Evolutionary conservation across 192 early-diverging fungal genomes (phyloP).

Genomic region (Chytriomyces hyalinus): DNA sequence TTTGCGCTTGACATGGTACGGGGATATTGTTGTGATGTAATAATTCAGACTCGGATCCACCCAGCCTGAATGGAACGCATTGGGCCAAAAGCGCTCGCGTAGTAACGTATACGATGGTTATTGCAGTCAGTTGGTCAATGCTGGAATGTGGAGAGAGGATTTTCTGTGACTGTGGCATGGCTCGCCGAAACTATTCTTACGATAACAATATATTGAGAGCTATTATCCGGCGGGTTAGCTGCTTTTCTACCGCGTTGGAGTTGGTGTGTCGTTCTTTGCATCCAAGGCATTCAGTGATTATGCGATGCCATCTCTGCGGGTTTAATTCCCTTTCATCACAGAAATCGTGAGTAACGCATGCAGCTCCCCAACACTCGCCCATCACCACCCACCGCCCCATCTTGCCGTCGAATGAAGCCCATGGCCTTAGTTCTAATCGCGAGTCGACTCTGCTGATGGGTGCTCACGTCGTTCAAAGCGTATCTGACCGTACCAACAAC

Average conservation of each 20-base stretch:
- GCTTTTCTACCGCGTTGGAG: neutral
- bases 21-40: too few relatives aligned
- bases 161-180: neutral
- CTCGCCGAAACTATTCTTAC: neutral
- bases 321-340: neutral
- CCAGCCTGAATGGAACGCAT: too few relatives aligned
- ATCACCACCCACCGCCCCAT: slow-evolving; percentile 2
- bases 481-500: neutral
- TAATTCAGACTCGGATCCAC: too few relatives aligned
- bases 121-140: too few relatives aligned
- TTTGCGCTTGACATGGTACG: neutral
- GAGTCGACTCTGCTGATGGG: neutral
- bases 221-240: neutral
- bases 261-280: neutral
- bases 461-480: neutral
- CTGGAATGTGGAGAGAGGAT: too few relatives aligned
- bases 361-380: neutral
- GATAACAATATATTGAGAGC: neutral
- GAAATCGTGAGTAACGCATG: slow-evolving; percentile 20
- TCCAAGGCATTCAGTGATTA: neutral
- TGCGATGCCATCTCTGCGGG: neutral
- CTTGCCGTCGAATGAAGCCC: neutral
- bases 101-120: too few relatives aligned
- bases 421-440: neutral
- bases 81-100: too few relatives aligned